Evolutionary conservation across 2,329 filamentous ascomycete genomes (phyloP), one percentile per base, ranked within the genome.

Genomic region (Ophiostoma tasmaniense): DNA sequence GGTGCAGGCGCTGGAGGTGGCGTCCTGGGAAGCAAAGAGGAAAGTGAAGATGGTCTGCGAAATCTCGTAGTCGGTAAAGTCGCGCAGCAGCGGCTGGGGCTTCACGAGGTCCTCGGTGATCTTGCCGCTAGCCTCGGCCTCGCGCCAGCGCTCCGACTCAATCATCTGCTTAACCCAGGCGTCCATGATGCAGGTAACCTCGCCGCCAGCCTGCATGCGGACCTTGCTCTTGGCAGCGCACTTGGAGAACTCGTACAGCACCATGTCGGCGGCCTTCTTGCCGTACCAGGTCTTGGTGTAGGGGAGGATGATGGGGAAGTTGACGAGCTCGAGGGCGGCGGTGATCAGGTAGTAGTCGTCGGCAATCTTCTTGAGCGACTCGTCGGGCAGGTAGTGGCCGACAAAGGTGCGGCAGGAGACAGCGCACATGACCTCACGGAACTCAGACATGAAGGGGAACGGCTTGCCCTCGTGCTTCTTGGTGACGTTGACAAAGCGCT

Each of bases 271-370:
- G 37, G 93, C 92, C 82, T 93, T 96, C 85, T 97, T 97, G 75
- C 94, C 95, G 76, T 96, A 96, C 93, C 93, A 98, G 5, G 93
- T 93, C 83, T 93, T 94, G 77, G 93, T 97, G 83, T 87, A 98
- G 52, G 94, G 94, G 55, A 98, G 80, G 77, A 98, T 97, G 80
- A 98, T 90, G 70, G 95, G 94, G 83, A 98, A 97, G 83, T 98
- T 98, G 83, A 99, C 95, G 64, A 98, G 86, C 80, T 99, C 95
- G 74, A 98, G 87, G 28, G 95, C 95, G 70, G 91, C 94, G 17
- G 95, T 98, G 77, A 98, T 96, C 73, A 94, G 87, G 80, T 96
- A 98, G 82, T 97, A 99, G 80, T 98, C 93, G 79, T 97, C 90
- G 71, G 94, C 90, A 73, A 98, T 95, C 83, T 91, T 93, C 85